Percentiles rank a stretch among this genome's conserved stretches.
These are phyloP conservation scores for Alloteropsis semialata DNA, from an alignment of 176 grass and related monocot species.

Conservation along the genomic window DNA sequence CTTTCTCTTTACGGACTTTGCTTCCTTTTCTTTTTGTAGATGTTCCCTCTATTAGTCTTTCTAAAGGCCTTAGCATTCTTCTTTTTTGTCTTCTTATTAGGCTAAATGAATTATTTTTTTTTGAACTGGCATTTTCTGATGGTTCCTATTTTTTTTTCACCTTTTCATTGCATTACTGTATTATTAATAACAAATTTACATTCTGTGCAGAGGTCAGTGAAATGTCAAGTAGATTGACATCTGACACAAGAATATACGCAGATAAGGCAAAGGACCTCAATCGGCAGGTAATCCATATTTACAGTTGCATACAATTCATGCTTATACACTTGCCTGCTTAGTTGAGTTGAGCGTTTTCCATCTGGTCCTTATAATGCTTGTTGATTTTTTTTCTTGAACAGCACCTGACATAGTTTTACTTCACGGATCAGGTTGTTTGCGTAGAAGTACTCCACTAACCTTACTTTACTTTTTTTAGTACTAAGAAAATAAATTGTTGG, in stretches of 20 bases:
- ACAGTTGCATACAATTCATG: neutral
- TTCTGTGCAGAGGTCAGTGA: constrained; percentile 84
- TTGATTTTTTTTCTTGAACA: neutral
- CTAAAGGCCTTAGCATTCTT: neutral
- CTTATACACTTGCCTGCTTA: neutral
- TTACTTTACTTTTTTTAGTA: neutral
- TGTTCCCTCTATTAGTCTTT: neutral
- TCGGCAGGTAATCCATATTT: constrained; percentile 60
- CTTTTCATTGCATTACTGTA: neutral
- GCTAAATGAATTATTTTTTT: neutral
- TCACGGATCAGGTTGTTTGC: neutral
- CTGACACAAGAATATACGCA: constrained; percentile 86
- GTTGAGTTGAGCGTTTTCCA: neutral
- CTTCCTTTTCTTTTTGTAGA: neutral
- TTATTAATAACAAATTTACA: constrained; percentile 17
- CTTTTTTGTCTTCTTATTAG: neutral
- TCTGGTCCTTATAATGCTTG: neutral
- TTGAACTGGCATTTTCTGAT: neutral
- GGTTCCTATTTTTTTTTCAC: neutral
- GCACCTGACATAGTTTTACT: neutral
- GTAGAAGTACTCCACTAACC: neutral
- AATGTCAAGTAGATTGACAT: constrained; percentile 86
- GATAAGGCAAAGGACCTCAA: constrained; percentile 96
- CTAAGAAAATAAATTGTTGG: neutral
- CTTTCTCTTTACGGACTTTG: neutral